phyloP scores from a whole-genome alignment of 768 basidiomycete species.

The Mycena kentingensis region DNA sequence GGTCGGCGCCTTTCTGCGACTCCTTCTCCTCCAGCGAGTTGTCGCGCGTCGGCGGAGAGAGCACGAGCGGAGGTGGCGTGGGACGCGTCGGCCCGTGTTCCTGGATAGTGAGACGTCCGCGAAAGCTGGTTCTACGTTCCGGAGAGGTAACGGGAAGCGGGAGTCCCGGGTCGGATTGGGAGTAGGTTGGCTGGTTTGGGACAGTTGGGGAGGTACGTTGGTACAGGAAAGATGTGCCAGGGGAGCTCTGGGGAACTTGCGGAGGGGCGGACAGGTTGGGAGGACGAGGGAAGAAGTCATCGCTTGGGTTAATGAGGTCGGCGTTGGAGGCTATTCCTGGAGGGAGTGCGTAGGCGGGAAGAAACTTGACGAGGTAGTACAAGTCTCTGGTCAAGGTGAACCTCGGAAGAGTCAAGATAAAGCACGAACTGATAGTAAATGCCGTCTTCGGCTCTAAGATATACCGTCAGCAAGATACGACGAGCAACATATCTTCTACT shows the following conservation, averaged over 20 bases:
- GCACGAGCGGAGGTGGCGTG: slow-evolving; percentile 26
- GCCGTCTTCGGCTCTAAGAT: slow-evolving; percentile 54
- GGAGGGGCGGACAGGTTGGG: slow-evolving; percentile 9
- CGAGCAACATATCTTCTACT: too few species aligned
- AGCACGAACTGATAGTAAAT: slow-evolving; percentile 41
- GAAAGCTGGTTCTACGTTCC: slow-evolving; percentile 4
- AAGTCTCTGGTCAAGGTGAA: slow-evolving; percentile 46
- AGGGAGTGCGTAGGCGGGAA: slow-evolving; percentile 65
- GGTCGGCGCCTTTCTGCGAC: slow-evolving; percentile 10
- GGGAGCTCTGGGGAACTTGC: slow-evolving; percentile 1
- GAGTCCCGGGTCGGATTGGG: slow-evolving; percentile 27
- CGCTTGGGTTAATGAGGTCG: slow-evolving; percentile 26
- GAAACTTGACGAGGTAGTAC: slow-evolving; percentile 70
- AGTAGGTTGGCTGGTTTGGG: slow-evolving; percentile 4
- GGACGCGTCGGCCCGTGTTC: slow-evolving; percentile 16
- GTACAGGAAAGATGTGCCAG: slow-evolving; percentile 27
- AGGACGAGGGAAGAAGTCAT: slow-evolving; percentile 4
- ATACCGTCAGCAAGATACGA: too few species aligned
- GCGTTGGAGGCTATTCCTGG: slow-evolving; percentile 45
- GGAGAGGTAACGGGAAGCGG: slow-evolving; percentile 31
- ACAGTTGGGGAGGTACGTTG: slow-evolving; percentile 20
- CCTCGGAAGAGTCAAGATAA: background rate
- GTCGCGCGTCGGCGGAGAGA: slow-evolving; percentile 24
- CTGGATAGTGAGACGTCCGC: slow-evolving; percentile 15
- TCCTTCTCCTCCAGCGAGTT: slow-evolving; percentile 4